These are phyloP conservation scores for Phaeotremella fagi DNA, from an alignment of 768 basidiomycete species.

Conservation along the genomic window DNA sequence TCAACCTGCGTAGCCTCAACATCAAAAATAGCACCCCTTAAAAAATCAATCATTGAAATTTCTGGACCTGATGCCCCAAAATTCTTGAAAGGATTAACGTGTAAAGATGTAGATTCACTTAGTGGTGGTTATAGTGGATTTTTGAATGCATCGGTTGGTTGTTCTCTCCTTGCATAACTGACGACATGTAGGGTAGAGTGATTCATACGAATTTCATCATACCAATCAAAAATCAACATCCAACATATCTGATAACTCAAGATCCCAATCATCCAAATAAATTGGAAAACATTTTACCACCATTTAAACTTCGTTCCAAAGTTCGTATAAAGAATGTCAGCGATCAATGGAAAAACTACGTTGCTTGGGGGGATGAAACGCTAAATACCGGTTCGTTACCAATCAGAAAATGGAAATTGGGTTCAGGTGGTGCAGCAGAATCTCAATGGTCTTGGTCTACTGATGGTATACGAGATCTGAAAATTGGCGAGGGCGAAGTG, in stretches of 20 bases:
- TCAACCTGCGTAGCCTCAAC: neutral
- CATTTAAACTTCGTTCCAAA: constrained; percentile 82
- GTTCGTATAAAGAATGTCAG: constrained; percentile 76
- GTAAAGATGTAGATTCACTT: constrained; percentile 56
- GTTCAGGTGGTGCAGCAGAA: constrained; percentile 71
- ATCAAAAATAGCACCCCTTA: constrained; percentile 55
- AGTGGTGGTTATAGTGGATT: constrained; percentile 65
- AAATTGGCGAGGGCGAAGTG: constrained; percentile 35
- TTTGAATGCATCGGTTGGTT: constrained; percentile 69
- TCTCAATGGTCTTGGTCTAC: constrained; percentile 62
- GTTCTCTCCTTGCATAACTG: neutral
- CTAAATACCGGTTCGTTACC: constrained; percentile 22
- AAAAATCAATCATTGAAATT: constrained; percentile 67
- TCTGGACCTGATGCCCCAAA: constrained; percentile 72
- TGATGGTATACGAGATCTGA: constrained; percentile 55
- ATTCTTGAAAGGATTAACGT: constrained; percentile 71
- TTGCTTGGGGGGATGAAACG: constrained; percentile 58
- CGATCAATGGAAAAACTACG: constrained; percentile 73
- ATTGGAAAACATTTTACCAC: constrained; percentile 52
- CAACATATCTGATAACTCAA: constrained; percentile 58
- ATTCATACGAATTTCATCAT: constrained; percentile 85
- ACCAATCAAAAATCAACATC: constrained; percentile 44
- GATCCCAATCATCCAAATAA: constrained; percentile 34
- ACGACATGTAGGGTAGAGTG: constrained; percentile 92
- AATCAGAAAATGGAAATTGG: constrained; percentile 55